Evolutionary conservation across 305 asterid genomes (phyloP).

Genomic region (Solanum chacoense): DNA sequence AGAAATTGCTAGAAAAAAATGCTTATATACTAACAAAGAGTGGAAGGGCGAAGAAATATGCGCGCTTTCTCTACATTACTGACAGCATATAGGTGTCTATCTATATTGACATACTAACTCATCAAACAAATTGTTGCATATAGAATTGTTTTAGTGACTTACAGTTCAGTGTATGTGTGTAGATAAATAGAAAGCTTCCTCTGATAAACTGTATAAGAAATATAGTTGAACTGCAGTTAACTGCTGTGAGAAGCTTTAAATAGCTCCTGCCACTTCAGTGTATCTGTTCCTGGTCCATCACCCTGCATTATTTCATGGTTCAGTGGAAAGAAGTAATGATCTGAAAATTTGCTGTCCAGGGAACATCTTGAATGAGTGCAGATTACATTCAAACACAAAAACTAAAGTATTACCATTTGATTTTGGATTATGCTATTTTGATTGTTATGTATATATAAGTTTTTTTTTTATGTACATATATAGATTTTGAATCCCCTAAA

Average conservation of each 20-base stretch:
- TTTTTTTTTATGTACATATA: background rate
- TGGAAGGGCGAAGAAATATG: background rate
- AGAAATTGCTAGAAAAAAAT: background rate
- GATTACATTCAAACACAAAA: background rate
- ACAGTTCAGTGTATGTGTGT: background rate
- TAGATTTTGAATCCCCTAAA: background rate
- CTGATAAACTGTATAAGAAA: background rate
- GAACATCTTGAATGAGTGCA: no score
- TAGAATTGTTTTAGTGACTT: background rate
- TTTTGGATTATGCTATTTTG: background rate
- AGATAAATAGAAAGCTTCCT: background rate
- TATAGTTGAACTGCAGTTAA: background rate
- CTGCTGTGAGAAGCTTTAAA: conserved; percentile 42
- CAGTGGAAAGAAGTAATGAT: background rate
- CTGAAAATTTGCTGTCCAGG: background rate
- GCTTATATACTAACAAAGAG: background rate
- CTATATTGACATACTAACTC: background rate
- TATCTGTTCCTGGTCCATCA: conserved; percentile 86
- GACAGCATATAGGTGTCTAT: background rate
- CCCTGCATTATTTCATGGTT: conserved; percentile 40
- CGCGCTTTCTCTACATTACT: background rate
- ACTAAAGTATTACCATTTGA: background rate
- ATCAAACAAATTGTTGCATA: background rate
- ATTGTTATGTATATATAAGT: background rate
- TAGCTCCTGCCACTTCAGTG: conserved; percentile 55